These are phyloP conservation scores for Kwoniella newhampshirensis DNA, from an alignment of 768 basidiomycete genomes.

Conservation along the genomic window DNA sequence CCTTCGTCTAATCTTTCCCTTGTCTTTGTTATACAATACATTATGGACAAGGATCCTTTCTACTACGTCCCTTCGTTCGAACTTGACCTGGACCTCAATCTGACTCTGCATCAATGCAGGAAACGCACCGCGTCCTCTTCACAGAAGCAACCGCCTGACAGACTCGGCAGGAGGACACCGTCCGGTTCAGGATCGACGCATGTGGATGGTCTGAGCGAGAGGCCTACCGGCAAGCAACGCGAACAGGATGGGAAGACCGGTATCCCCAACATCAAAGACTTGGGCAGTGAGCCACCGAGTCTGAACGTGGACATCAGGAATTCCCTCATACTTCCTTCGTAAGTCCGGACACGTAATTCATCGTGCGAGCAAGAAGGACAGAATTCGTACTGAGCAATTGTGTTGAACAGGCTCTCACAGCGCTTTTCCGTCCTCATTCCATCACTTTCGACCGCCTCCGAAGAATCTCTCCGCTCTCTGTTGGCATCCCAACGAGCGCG, in stretches of 20 bases:
- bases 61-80: background rate
- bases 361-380: background rate
- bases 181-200: slow-evolving; percentile 6
- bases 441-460: slow-evolving; percentile 33
- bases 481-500: slow-evolving; percentile 40
- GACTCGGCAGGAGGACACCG: slow-evolving; percentile 1
- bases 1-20: background rate
- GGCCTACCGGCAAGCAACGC: background rate
- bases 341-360: too few species aligned
- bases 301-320: slow-evolving; percentile 41
- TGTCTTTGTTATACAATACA: too few species aligned
- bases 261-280: too few species aligned
- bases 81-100: background rate
- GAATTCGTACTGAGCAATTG: background rate
- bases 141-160: slow-evolving; percentile 6
- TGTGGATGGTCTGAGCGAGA: slow-evolving; percentile 6
- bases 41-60: too few species aligned
- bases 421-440: slow-evolving; percentile 47
- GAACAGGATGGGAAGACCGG: background rate
- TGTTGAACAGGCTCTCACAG: slow-evolving; percentile 29
- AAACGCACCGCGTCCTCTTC: slow-evolving; percentile 23
- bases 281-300: slow-evolving; percentile 24
- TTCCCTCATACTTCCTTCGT: slow-evolving; percentile 47
- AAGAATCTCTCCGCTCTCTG: slow-evolving; percentile 32
- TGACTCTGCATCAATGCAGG: background rate